Evolutionary conservation across 306 rosid species (phyloP), one percentile per base, ranked within the genome.

Genomic region (Vachellia collinsii): DNA sequence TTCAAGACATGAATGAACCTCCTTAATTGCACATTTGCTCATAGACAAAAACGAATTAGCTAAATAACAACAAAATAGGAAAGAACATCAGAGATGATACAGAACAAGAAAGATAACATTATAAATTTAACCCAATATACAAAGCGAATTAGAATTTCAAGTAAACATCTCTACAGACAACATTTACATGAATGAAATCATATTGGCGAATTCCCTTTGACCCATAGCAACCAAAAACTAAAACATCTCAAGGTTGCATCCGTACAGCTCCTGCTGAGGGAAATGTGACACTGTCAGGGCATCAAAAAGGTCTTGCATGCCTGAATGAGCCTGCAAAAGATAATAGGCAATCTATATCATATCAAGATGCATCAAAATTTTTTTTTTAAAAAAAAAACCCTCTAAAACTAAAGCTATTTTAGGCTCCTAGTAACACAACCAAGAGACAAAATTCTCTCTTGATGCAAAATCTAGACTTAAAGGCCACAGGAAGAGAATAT

Each of bases 291-390:
- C 41, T 12, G 12, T 22, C 53, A 38, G 41, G 6, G 25, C 50
- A 53, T 54, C 46, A 54, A 14, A 11, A 22, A 59, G 16, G 41
- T 58, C 34, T 7, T 75, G 19, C 79, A 22, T 41, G 23, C 37
- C 25, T 59, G 79, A 47, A 22, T 42, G 58, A 75, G 25, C 79
- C 79, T 75, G 56, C 79, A n/a, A 38, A 54, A 74, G 36, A 53
- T 13, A 53, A 41, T 22, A 39, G 78, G 19, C 66, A 74, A 75
- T 75, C 41, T 56, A 7, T 20, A 58, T 12, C 22, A n/a, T n/a
- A 20, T 3, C 8, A 71, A 3, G 77, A 17, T 8, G 63, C 25
- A n/a, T 37, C 36, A 9, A 11, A 38, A n/a, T n/a, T 19, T 54
- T 0, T 8, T 20, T n/a, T 20, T n/a, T 19, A 54, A n/a, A n/a